Evolutionary conservation across 2,329 filamentous ascomycete species (phyloP).

Genomic region (Calonectria montana): DNA sequence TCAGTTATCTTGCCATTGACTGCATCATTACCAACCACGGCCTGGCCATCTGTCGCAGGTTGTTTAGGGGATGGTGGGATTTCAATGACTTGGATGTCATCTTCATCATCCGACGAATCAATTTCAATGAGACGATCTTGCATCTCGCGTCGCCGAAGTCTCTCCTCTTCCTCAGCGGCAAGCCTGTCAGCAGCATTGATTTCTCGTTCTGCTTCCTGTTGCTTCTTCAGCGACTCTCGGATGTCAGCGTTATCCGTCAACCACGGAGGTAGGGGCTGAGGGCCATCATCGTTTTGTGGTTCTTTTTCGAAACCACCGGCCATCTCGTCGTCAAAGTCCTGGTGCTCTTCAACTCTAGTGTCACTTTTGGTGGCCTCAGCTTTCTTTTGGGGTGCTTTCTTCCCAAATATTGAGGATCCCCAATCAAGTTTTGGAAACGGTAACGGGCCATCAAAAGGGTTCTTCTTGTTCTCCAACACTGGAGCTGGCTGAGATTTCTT

Average conservation of each 20-base stretch:
- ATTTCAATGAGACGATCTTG: conserved; percentile 69
- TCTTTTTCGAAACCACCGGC: conserved; percentile 76
- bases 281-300: conserved; percentile 52
- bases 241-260: conserved; percentile 75
- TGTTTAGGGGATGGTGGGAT: conserved; percentile 51
- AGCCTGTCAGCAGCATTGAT: conserved; percentile 74
- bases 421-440: conserved; percentile 90
- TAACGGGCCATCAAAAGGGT: conserved; percentile 80
- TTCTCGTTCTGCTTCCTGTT: conserved; percentile 66
- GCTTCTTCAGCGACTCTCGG: conserved; percentile 69
- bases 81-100: conserved; percentile 69
- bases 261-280: conserved; percentile 81
- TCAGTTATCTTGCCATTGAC: background rate
- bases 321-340: conserved; percentile 54
- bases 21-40: conserved; percentile 24
- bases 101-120: conserved; percentile 68
- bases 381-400: conserved; percentile 47
- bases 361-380: conserved; percentile 41
- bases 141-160: conserved; percentile 54
- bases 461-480: conserved; percentile 64
- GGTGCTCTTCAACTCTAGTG: conserved; percentile 35
- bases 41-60: background rate
- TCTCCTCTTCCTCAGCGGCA: conserved; percentile 66
- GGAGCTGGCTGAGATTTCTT: conserved; percentile 58
- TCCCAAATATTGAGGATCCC: conserved; percentile 69